Evolutionary conservation across 108 stramenopile genomes (phyloP).

Genomic region (Licmophora abbreviata): DNA sequence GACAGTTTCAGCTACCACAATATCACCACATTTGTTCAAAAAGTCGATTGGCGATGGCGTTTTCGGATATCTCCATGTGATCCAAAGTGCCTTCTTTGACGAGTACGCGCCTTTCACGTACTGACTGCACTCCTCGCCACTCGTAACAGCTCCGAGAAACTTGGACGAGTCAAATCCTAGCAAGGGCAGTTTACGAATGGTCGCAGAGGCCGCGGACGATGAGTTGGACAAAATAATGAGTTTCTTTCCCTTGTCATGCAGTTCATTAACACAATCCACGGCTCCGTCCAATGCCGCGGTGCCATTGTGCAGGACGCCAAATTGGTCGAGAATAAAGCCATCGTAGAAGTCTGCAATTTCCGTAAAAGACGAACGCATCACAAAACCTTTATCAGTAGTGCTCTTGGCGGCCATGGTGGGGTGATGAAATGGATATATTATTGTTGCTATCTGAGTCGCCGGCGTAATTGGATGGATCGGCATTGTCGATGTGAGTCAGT

Average conservation of each 20-base stretch:
- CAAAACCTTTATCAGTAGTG: no score
- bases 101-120: slow-evolving; percentile 15
- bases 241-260: slow-evolving; percentile 46
- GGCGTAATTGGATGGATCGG: no score
- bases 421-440: no score
- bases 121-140: slow-evolving; percentile 56
- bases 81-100: slow-evolving; percentile 44
- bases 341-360: slow-evolving; percentile 48
- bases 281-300: slow-evolving; percentile 50
- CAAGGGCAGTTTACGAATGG: slow-evolving; percentile 42
- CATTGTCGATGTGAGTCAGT: no score
- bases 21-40: slow-evolving; percentile 42
- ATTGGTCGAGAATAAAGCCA: slow-evolving; percentile 89
- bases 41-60: slow-evolving; percentile 36
- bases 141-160: slow-evolving; percentile 76
- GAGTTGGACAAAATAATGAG: slow-evolving; percentile 83
- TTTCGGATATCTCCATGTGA: slow-evolving; percentile 54
- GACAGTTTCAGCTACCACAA: slow-evolving; percentile 30
- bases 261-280: slow-evolving; percentile 36
- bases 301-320: slow-evolving; percentile 89
- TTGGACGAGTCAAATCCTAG: slow-evolving; percentile 57
- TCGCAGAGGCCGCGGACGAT: slow-evolving; percentile 39
- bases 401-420: no score
- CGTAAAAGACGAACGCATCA: slow-evolving; percentile 10
- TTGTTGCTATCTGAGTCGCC: no score